Conservation (phyloP, 495 filamentous ascomycete genomes). For the Polyplosphaeria fusca region DNA sequence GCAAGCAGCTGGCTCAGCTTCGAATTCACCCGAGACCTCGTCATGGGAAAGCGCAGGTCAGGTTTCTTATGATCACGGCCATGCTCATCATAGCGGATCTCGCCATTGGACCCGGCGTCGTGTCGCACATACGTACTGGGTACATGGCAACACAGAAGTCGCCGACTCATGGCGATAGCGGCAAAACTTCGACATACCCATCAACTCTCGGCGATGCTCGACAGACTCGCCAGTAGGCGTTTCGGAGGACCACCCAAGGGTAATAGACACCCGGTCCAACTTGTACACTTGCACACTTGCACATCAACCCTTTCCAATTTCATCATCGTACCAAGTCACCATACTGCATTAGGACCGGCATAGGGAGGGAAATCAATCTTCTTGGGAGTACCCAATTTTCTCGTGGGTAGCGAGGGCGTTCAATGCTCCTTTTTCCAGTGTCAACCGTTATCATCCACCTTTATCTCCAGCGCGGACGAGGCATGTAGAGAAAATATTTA, state of each 20-base stretch:
- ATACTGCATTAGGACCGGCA: constrained; percentile 3
- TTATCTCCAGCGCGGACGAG: constrained; percentile 12
- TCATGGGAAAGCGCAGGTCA: constrained; percentile 47
- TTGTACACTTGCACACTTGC: too few species aligned
- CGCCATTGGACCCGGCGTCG: background rate
- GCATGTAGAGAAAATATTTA: background rate
- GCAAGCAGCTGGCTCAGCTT: constrained; percentile 97
- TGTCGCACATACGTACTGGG: background rate
- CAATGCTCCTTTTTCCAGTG: background rate
- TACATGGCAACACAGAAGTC: background rate
- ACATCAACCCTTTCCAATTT: background rate
- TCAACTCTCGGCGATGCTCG: too few species aligned
- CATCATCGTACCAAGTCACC: too few species aligned
- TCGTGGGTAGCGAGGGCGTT: constrained; percentile 1
- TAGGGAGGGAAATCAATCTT: background rate
- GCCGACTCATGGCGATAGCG: background rate
- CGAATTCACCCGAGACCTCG: constrained; percentile 84
- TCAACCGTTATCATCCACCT: background rate
- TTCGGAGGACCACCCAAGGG: background rate
- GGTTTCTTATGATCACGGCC: constrained; percentile 15
- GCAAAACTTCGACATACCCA: background rate
- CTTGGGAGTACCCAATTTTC: background rate
- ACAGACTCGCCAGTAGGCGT: background rate
- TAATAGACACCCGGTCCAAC: background rate
- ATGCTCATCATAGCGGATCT: background rate